Base-by-base conservation (phyloP, 1,139 yeast genomes). In the Lodderomyces pseudojiufengensis region DNA sequence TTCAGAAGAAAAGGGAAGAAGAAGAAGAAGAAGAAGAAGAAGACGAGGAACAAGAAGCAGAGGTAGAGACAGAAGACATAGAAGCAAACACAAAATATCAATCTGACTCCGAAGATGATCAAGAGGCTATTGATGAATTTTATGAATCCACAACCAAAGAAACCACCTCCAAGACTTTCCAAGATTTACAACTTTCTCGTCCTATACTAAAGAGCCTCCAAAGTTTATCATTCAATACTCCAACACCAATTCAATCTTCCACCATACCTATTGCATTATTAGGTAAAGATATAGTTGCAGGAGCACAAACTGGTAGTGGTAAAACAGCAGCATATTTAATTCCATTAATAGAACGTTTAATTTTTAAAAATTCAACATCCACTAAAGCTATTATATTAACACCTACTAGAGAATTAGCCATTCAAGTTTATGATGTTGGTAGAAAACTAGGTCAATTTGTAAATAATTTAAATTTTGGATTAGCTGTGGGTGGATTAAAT, bases 301-400 rank as follows among this genome's bases (percentile, higher is more conserved):
- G 97, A 67, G 98, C 98, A 25, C 95, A 86, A 20, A 92, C 99
- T 3, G 99, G 99, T 66, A 88, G 97, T 24, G 99, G 99, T 76
- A 92, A 92, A 59, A 94, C 99, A 13, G 98, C 97, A 5, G 98
- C 98, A 2, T 92, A 87, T 55, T 80, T 92, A 82, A 84, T 92
- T 39, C 99, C 98, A 12, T 86, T 92, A 27, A 78, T 94, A 42
- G 98, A 94, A 63, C 80, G 98, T 67, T 69, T 92, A 32, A 65
- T 92, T 24, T 92, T 83, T 61, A 84, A 94, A 50, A 97, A 97
- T 8, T 73, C 86, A 36, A 82, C 96, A 2, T 77, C 95, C 3
- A 88, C 97, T 2, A 75, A 97, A 57, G 98, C 92, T 11, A 74
- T 92, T 36, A 87, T 92, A 3, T 66, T 92, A 42, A 76, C 96